Percentiles rank a stretch among this genome's conserved stretches.
Evolutionary conservation across 129 eudicot genomes (phyloP).

Genomic region (Smallanthus sonchifolius): DNA sequence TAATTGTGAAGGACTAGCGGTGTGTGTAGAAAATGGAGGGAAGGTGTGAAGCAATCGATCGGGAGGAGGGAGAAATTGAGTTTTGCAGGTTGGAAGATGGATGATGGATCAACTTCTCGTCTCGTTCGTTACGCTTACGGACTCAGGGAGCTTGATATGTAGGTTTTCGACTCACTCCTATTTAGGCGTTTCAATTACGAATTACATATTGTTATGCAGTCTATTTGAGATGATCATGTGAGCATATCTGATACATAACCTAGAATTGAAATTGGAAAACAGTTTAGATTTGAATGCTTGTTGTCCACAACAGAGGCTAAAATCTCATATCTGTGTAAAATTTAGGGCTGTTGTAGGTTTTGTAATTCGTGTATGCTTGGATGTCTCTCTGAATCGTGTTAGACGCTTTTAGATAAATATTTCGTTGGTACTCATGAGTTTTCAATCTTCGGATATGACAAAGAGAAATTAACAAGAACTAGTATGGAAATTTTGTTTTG

Average conservation of each 20-base stretch:
- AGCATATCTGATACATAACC: background rate
- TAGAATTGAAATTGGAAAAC: background rate
- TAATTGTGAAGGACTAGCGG: constrained; percentile 56
- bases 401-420: too few relatives aligned
- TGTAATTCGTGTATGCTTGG: too few relatives aligned
- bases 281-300: background rate
- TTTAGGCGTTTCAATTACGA: background rate
- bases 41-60: constrained; percentile 83
- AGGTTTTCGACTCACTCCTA: background rate
- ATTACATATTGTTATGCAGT: background rate
- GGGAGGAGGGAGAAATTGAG: constrained; percentile 69
- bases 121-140: constrained; percentile 63
- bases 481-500: too few relatives aligned
- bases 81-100: constrained; percentile 88
- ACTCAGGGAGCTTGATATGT: constrained; percentile 95
- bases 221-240: background rate
- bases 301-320: background rate
- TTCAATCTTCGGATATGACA: too few relatives aligned
- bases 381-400: too few relatives aligned
- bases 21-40: constrained; percentile 83
- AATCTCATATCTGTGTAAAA: background rate
- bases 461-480: too few relatives aligned
- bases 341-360: background rate
- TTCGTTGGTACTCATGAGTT: too few relatives aligned
- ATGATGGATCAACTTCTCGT: constrained; percentile 80